Evolutionary conservation across 2,329 filamentous ascomycete genomes (phyloP).

Genomic region (Botryotinia globosa): DNA sequence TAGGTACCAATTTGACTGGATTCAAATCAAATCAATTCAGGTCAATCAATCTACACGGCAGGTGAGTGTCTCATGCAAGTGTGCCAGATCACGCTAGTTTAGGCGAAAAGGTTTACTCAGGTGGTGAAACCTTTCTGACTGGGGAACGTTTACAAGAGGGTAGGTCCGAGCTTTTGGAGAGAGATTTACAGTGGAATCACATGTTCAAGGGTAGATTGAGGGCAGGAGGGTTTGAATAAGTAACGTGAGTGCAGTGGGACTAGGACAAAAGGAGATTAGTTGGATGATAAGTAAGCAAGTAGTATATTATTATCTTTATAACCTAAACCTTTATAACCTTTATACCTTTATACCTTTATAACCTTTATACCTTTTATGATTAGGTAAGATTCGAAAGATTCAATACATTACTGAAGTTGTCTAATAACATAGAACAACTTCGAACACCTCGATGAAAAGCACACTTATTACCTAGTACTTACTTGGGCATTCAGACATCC

Average conservation of each 20-base stretch:
- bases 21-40: not conserved
- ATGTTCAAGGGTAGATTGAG: not conserved
- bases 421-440: not conserved
- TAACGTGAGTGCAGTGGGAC: not conserved
- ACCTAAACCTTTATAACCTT: too few species aligned
- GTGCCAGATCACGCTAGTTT: constrained; percentile 15
- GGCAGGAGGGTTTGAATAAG: not conserved
- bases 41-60: constrained; percentile 14
- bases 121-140: constrained; percentile 15
- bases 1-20: not conserved
- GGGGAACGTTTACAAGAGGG: not conserved
- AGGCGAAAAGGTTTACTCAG: constrained; percentile 15
- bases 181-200: not conserved
- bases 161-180: not conserved
- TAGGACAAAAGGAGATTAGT: not conserved
- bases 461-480: too few species aligned
- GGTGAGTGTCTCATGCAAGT: constrained; percentile 15
- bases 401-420: not conserved
- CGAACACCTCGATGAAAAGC: too few species aligned
- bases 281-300: too few species aligned
- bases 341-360: too few species aligned
- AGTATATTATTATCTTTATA: too few species aligned
- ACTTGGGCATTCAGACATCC: not conserved
- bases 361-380: not conserved
- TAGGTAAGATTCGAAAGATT: not conserved